A percentile compares a stretch with the other conserved stretches of the same genome.
Conservation (phyloP, 371 early-diverging fungal species). For the Conidiobolus incongruus region DNA sequence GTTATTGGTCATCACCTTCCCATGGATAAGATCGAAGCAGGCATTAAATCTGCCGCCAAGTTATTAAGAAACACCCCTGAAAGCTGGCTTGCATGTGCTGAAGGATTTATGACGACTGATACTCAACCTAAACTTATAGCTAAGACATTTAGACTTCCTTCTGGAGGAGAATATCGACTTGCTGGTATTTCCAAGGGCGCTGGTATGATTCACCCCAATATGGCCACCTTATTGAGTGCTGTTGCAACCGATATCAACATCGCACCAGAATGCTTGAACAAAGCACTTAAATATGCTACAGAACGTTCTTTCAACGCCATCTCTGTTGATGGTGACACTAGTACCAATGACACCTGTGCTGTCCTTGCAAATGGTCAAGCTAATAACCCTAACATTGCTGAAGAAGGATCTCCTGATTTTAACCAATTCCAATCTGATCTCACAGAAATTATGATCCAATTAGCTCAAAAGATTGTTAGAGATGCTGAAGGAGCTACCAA, state of each 20-base stretch:
- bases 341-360: conserved; percentile 83
- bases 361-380: conserved; percentile 72
- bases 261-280: conserved; percentile 27
- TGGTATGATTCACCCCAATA: conserved; percentile 86
- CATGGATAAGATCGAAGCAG: conserved; percentile 60
- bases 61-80: conserved; percentile 27
- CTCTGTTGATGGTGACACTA: conserved; percentile 85
- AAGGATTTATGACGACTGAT: conserved; percentile 90
- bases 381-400: conserved; percentile 12
- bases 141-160: conserved; percentile 23
- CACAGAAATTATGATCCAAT: conserved; percentile 52
- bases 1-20: conserved; percentile 85
- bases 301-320: conserved; percentile 88
- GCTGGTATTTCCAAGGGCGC: conserved; percentile 91
- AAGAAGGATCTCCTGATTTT: conserved; percentile 25
- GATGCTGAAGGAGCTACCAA: conserved; percentile 96
- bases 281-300: conserved; percentile 53
- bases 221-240: conserved; percentile 78
- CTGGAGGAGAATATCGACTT: conserved; percentile 29
- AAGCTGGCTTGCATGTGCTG: conserved; percentile 59
- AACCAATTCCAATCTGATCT: conserved; percentile 39
- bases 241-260: conserved; percentile 69
- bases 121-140: conserved; percentile 80
- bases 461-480: conserved; percentile 69
- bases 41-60: conserved; percentile 24